A percentile compares a stretch with the other conserved stretches of the same genome.
Conservation (phyloP, 768 basidiomycete genomes). For the Podaxis sp. region DNA sequence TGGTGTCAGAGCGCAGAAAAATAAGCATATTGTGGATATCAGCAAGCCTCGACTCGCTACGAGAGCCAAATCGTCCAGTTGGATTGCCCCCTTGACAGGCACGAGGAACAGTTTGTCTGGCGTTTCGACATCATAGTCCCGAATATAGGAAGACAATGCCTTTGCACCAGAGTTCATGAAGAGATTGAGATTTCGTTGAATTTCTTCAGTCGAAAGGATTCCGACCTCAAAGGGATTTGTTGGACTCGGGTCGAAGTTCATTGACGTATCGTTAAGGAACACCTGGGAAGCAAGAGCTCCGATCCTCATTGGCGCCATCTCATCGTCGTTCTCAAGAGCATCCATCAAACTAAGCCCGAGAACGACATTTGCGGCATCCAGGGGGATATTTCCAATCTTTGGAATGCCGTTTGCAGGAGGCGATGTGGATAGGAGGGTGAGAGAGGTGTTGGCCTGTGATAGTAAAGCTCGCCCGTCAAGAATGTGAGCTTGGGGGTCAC, state of each 20-base stretch:
- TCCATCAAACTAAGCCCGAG: conserved; percentile 3
- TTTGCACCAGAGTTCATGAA: background rate
- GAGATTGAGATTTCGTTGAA: background rate
- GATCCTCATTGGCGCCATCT: background rate
- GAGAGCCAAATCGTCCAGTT: background rate
- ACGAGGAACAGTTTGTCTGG: background rate
- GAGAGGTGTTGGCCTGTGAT: background rate
- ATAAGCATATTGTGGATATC: background rate
- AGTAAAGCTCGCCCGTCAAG: background rate
- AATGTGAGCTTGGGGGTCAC: background rate
- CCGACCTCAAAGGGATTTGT: background rate
- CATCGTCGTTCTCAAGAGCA: background rate
- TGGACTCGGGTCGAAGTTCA: background rate
- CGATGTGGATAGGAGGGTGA: background rate
- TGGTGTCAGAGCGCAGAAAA: background rate
- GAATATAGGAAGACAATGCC: background rate
- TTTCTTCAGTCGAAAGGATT: background rate
- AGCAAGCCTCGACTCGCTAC: background rate
- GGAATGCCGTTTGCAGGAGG: background rate
- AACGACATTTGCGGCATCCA: background rate
- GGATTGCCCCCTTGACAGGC: background rate
- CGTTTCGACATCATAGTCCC: background rate
- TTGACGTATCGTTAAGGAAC: background rate
- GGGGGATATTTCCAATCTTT: background rate
- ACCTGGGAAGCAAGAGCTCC: background rate